These are phyloP conservation scores for Psilocybe sp. DNA, from an alignment of 768 basidiomycete genomes.

Conservation along the genomic window DNA sequence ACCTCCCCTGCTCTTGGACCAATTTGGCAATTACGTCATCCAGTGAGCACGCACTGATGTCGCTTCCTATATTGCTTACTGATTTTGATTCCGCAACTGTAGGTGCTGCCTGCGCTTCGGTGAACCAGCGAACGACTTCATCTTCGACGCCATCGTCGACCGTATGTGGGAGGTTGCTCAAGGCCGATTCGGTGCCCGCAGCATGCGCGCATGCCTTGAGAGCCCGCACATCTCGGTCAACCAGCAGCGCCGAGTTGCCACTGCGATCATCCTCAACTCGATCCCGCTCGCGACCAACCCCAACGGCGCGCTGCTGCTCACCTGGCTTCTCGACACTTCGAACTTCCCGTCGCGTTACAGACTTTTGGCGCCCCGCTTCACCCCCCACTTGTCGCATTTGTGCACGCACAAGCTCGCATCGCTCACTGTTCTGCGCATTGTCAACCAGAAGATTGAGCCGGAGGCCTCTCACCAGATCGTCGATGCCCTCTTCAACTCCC, in stretches of 20 bases:
- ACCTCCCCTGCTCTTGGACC: slow-evolving; percentile 91
- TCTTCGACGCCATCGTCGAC: slow-evolving; percentile 97
- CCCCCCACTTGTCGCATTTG: slow-evolving; percentile 92
- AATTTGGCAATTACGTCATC: slow-evolving; percentile 91
- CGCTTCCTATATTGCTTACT: neutral
- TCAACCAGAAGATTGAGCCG: slow-evolving; percentile 94
- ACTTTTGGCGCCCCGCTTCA: slow-evolving; percentile 91
- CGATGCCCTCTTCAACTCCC: slow-evolving; percentile 87
- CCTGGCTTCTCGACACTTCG: slow-evolving; percentile 95
- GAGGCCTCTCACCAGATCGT: slow-evolving; percentile 85
- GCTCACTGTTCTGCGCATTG: slow-evolving; percentile 89
- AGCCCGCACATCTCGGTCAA: slow-evolving; percentile 81
- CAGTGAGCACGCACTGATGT: slow-evolving; percentile 53
- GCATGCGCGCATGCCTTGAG: slow-evolving; percentile 96
- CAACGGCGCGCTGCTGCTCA: slow-evolving; percentile 92
- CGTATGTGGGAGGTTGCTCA: slow-evolving; percentile 99
- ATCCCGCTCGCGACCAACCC: slow-evolving; percentile 97
- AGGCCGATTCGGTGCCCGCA: slow-evolving; percentile 95
- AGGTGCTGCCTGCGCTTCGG: slow-evolving; percentile 92
- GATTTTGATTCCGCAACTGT: slow-evolving; percentile 2
- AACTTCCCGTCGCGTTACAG: slow-evolving; percentile 95
- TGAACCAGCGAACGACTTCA: slow-evolving; percentile 87
- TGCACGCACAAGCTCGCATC: slow-evolving; percentile 98
- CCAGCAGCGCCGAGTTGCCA: slow-evolving; percentile 94
- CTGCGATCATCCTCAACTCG: slow-evolving; percentile 93